Evolutionary conservation across 176 grass and related monocot species (phyloP).

Genomic region (Avena eriantha): DNA sequence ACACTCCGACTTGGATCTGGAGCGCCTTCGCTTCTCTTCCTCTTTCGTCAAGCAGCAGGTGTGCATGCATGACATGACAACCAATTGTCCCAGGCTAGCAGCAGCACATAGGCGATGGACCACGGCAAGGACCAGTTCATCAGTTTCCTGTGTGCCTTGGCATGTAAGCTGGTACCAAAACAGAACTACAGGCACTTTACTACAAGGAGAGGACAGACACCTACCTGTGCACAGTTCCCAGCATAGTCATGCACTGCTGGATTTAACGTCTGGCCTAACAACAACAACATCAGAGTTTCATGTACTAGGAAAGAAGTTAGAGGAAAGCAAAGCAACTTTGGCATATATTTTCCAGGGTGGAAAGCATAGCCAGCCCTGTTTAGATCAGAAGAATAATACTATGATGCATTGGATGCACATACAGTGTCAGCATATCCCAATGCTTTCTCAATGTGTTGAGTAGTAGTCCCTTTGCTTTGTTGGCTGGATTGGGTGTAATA

Average conservation of each 20-base stretch:
- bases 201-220: not conserved
- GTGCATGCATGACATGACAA: not conserved
- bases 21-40: not conserved
- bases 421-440: not conserved
- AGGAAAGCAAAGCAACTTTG: not conserved
- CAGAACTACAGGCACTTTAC: conserved; percentile 31
- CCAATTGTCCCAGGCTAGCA: not conserved
- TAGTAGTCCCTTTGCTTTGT: not conserved
- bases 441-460: not conserved
- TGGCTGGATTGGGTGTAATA: not conserved
- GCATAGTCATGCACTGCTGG: not conserved
- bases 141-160: conserved; percentile 21
- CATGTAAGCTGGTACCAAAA: conserved; percentile 29
- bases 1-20: not conserved
- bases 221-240: conserved; percentile 27
- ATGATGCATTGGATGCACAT: not conserved
- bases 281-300: conserved; percentile 30
- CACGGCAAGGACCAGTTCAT: conserved; percentile 12
- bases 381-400: not conserved
- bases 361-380: not conserved
- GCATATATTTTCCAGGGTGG: conserved; percentile 3
- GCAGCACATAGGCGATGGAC: conserved; percentile 6
- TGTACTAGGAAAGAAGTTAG: not conserved
- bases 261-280: conserved; percentile 5
- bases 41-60: conserved; percentile 8